A percentile compares a stretch with the other conserved stretches of the same genome.
These are phyloP conservation scores for Aspergillus heteromorphus DNA, from an alignment of 495 filamentous ascomycete species.

Conservation along the genomic window DNA sequence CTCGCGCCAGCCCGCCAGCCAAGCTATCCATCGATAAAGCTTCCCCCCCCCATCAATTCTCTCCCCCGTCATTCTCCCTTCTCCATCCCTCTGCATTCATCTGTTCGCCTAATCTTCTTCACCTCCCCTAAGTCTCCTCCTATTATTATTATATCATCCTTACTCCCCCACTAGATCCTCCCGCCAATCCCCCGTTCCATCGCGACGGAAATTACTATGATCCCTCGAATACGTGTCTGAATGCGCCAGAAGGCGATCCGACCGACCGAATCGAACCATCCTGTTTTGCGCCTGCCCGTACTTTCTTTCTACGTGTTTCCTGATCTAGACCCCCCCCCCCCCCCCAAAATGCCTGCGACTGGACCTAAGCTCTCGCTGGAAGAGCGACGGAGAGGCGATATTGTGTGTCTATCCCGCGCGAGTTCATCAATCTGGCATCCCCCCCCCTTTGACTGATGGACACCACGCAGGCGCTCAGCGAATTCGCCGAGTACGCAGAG, in stretches of 20 bases:
- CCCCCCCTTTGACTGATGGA: not conserved
- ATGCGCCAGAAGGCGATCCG: slow-evolving; percentile 29
- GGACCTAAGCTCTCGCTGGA: slow-evolving; percentile 57
- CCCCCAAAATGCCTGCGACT: slow-evolving; percentile 26
- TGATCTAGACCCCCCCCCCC: too few relatives aligned
- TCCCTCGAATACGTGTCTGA: slow-evolving; percentile 42
- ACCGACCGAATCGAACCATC: slow-evolving; percentile 5
- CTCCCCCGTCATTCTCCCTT: not conserved
- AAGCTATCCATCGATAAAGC: slow-evolving; percentile 40
- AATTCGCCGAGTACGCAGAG: slow-evolving; percentile 97
- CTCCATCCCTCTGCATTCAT: not conserved
- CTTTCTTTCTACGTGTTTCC: not conserved
- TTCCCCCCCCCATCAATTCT: slow-evolving; percentile 14
- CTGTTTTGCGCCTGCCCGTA: not conserved
- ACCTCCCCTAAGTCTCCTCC: not conserved
- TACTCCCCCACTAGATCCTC: not conserved
- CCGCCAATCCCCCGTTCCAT: not conserved
- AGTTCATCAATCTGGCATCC: not conserved
- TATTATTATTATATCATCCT: not conserved
- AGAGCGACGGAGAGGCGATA: slow-evolving; percentile 81
- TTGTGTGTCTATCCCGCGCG: slow-evolving; percentile 44
- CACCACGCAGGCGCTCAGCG: slow-evolving; percentile 71
- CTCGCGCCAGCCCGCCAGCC: too few relatives aligned
- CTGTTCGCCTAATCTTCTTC: too few relatives aligned
- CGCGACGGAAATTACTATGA: slow-evolving; percentile 35